Evolutionary conservation across 2,329 filamentous ascomycete species (phyloP).

Genomic region (Cryoendolithus antarcticus): DNA sequence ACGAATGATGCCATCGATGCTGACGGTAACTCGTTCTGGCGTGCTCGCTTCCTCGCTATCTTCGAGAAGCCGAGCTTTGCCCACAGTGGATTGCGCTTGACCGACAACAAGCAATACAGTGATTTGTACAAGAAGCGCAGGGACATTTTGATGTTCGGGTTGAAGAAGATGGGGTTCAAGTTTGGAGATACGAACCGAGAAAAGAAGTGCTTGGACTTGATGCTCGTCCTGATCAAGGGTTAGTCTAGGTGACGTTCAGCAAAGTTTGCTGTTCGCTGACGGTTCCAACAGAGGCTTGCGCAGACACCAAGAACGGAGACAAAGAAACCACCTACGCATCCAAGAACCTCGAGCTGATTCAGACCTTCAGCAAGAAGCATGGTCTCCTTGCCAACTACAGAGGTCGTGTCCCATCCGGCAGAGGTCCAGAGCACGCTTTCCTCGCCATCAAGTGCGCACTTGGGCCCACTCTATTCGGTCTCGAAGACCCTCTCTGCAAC

Average conservation of each 20-base stretch:
- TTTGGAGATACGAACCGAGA: conserved; percentile 18
- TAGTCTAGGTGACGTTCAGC: conserved; percentile 7
- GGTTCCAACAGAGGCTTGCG: conserved; percentile 20
- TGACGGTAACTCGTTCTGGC: conserved; percentile 35
- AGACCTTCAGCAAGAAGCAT: conserved; percentile 19
- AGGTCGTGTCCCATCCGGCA: neutral
- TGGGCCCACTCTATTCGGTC: conserved; percentile 15
- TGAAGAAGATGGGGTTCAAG: conserved; percentile 14
- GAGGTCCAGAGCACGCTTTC: conserved; percentile 3
- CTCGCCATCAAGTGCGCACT: conserved; percentile 21
- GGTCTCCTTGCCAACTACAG: no score
- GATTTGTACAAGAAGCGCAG: conserved; percentile 24
- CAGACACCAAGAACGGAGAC: neutral
- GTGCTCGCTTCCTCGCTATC: conserved; percentile 27
- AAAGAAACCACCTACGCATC: conserved; percentile 17
- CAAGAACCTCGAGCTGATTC: conserved; percentile 23
- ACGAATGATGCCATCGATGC: conserved; percentile 29
- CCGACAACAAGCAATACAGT: conserved; percentile 21
- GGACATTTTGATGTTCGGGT: conserved; percentile 7
- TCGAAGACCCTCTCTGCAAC: conserved; percentile 5
- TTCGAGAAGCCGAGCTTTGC: conserved; percentile 26
- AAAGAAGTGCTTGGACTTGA: conserved; percentile 23
- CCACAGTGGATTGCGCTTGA: conserved; percentile 5
- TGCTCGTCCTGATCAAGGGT: conserved; percentile 35
- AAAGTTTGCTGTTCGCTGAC: no score